Base-by-base conservation (phyloP, 805 yeast species). In the Candida pseudoglaebosa region DNA sequence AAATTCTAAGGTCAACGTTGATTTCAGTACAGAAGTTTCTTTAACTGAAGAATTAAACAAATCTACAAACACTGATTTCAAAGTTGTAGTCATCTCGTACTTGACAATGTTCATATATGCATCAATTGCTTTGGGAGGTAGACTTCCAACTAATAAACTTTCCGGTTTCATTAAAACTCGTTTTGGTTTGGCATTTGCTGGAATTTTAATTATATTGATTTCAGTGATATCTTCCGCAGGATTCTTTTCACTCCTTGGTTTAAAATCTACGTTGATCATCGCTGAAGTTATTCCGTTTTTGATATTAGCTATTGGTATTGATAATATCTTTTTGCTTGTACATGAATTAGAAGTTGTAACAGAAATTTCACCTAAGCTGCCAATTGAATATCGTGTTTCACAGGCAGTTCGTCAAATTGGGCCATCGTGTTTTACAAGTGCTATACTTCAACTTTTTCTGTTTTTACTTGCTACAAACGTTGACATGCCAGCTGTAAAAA, bases 211-310 rank as follows among this genome's bases (percentile, higher is more conserved):
- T 28, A 96, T 93, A 10, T 61, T 87, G 17, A 58, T 87, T 7
- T 89, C 96, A 0, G 95, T 91, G 1, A 59, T 77, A 1, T 74
- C 95, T 1, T 79, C 97, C 0, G 86, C 89, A 0, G 98, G 98
- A 0, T 49, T 88, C 4, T 84, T 87, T 60, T 76, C 93, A 9
- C 51, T 75, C 4, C 42, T 84, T n/a, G 95, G 93, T 0, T 62
- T 90, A 35, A 87, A 85, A 52, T 85, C 95, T 0, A 91, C 98
- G 0, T 67, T 91, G 31, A 90, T 91, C 47, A 88, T 91, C 41
- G 97, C 98, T 2, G 98, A 93, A 57, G 99, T 91, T 4, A 91
- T 91, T 24, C 98, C 98, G 7, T 91, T 91, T 54, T 67, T 91
- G 51, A 84, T 91, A 10, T 69, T 91, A 41, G 99, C 99, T 0